These are phyloP conservation scores for Gossypium gossypioides DNA, from an alignment of 441 rosid species.

Conservation along the genomic window DNA sequence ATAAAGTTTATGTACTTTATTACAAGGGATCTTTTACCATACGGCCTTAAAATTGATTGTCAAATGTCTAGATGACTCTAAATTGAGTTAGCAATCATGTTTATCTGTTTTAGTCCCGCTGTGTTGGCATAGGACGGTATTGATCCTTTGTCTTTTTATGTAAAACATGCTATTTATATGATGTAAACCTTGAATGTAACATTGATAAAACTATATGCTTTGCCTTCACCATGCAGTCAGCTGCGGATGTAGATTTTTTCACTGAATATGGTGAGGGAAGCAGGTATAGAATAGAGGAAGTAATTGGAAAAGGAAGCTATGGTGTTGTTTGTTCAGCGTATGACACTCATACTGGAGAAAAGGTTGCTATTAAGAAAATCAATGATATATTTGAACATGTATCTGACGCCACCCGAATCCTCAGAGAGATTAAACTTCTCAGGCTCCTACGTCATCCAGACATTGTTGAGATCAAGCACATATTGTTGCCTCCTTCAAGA, in stretches of 20 bases:
- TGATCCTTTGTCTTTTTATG: background rate
- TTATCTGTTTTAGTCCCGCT: background rate
- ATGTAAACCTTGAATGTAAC: background rate
- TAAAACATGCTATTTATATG: background rate
- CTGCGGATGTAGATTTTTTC: conserved; percentile 81
- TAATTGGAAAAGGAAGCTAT: conserved; percentile 93
- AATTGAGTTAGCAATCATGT: background rate
- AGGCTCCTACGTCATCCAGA: conserved; percentile 89
- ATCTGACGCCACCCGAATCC: conserved; percentile 91
- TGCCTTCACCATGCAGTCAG: conserved; percentile 39
- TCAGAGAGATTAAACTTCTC: conserved; percentile 90
- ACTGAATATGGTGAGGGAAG: conserved; percentile 93
- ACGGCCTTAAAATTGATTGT: background rate
- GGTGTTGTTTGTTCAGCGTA: conserved; percentile 94
- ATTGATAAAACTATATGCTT: background rate
- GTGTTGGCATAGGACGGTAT: background rate
- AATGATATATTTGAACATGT: conserved; percentile 94
- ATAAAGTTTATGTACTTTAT: background rate
- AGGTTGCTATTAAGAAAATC: conserved; percentile 92
- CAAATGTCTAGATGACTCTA: background rate
- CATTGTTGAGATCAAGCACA: conserved; percentile 93
- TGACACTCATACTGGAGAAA: conserved; percentile 76
- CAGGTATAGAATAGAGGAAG: conserved; percentile 87
- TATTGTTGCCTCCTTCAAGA: conserved; percentile 84
- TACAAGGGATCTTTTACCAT: background rate